Evolutionary conservation across 495 filamentous ascomycete species (phyloP).

Genomic region (Tuber magnatum): DNA sequence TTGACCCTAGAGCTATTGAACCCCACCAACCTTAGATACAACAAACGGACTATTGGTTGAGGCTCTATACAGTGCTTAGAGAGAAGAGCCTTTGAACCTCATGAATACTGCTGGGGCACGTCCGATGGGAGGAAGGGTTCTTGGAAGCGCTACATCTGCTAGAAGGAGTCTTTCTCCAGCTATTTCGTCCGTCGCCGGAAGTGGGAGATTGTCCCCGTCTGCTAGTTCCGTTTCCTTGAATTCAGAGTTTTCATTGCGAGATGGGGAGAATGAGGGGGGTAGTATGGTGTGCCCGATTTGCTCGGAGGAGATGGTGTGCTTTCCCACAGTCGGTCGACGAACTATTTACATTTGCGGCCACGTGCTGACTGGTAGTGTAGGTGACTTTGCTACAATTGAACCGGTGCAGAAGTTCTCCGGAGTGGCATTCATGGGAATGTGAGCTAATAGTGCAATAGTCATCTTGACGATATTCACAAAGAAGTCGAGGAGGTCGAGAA

Average conservation of each 20-base stretch:
- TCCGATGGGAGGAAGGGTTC: slow-evolving; percentile 29
- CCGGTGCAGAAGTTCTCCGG: slow-evolving; percentile 49
- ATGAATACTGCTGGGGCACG: slow-evolving; percentile 24
- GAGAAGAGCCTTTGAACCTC: neutral
- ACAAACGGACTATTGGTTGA: neutral
- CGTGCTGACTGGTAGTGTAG: slow-evolving; percentile 43
- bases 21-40: neutral
- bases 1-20: neutral
- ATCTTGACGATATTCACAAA: slow-evolving; percentile 89
- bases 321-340: slow-evolving; percentile 14
- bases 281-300: slow-evolving; percentile 89
- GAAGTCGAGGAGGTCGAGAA: slow-evolving; percentile 89
- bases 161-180: slow-evolving; percentile 33
- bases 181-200: slow-evolving; percentile 14
- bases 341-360: slow-evolving; percentile 18
- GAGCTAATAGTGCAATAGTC: slow-evolving; percentile 47
- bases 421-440: neutral
- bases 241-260: slow-evolving; percentile 56
- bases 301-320: slow-evolving; percentile 82
- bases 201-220: slow-evolving; percentile 53
- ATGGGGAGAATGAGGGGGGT: slow-evolving; percentile 51
- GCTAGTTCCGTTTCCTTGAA: slow-evolving; percentile 55
- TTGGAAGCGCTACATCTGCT: slow-evolving; percentile 26
- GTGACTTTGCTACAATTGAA: slow-evolving; percentile 89
- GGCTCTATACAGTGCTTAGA: neutral